These are phyloP conservation scores for Pogostemon cablin DNA, from an alignment of 257 asterid genomes.

Conservation along the genomic window DNA sequence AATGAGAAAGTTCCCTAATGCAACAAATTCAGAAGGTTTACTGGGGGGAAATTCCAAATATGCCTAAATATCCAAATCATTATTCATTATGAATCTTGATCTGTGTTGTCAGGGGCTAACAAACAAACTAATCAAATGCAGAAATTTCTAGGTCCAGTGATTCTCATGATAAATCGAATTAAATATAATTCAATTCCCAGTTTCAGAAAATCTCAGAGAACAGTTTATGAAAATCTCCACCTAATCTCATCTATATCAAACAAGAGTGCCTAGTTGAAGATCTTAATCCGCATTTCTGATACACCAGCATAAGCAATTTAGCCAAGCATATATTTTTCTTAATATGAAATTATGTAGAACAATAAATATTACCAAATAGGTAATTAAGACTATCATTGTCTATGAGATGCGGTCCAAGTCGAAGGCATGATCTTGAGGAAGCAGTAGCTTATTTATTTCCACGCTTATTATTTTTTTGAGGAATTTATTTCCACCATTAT, in stretches of 20 bases:
- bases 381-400: neutral
- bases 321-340: constrained; percentile 11
- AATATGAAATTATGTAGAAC: constrained; percentile 14
- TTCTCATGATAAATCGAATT: constrained; percentile 7
- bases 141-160: constrained; percentile 6
- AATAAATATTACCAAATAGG: constrained; percentile 21
- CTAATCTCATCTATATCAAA: constrained; percentile 18
- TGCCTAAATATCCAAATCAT: constrained; percentile 28
- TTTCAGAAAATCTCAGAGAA: neutral
- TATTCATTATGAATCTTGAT: constrained; percentile 27
- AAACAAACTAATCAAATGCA: constrained; percentile 13
- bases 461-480: too few relatives aligned
- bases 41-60: constrained; percentile 14
- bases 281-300: constrained; percentile 22
- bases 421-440: too few relatives aligned
- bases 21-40: constrained; percentile 31
- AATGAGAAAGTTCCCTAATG: constrained; percentile 27
- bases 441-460: too few relatives aligned
- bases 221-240: constrained; percentile 16
- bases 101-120: constrained; percentile 6
- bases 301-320: constrained; percentile 2
- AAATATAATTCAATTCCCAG: constrained; percentile 2
- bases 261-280: constrained; percentile 2
- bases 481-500: too few relatives aligned
- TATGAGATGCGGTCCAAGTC: too few relatives aligned